phyloP scores from a whole-genome alignment of 495 filamentous ascomycete species.

The Annulohypoxylon maeteangense region DNA sequence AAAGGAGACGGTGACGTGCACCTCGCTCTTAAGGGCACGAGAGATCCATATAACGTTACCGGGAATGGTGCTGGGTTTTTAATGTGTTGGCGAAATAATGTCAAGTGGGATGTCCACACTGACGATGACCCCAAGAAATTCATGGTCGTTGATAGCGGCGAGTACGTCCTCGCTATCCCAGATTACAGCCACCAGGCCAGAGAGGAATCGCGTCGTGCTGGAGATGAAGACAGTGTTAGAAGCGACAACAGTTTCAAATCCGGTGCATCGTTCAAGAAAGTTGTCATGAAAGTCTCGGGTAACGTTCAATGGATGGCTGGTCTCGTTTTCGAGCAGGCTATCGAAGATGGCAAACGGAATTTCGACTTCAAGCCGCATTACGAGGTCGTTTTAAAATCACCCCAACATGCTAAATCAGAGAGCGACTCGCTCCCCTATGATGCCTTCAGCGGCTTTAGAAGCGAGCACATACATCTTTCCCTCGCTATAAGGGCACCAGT shows the following conservation, averaged over 20 bases:
- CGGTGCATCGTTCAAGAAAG: conserved; percentile 90
- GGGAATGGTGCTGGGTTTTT: conserved; percentile 93
- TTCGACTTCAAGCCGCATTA: conserved; percentile 95
- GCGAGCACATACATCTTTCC: conserved; percentile 94
- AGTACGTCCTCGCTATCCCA: conserved; percentile 92
- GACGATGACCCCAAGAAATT: conserved; percentile 89
- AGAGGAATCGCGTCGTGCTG: conserved; percentile 65
- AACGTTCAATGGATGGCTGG: conserved; percentile 92
- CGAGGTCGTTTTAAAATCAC: conserved; percentile 84
- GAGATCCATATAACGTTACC: conserved; percentile 93
- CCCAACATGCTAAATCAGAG: conserved; percentile 70
- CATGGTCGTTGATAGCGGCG: conserved; percentile 94
- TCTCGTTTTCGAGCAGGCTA: conserved; percentile 88
- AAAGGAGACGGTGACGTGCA: conserved; percentile 96
- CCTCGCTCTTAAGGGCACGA: conserved; percentile 88
- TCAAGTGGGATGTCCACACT: conserved; percentile 82
- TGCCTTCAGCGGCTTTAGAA: conserved; percentile 92
- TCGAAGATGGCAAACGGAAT: conserved; percentile 70
- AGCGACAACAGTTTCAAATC: conserved; percentile 74
- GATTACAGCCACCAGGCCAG: conserved; percentile 91
- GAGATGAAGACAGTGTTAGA: conserved; percentile 70
- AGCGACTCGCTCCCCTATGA: conserved; percentile 74
- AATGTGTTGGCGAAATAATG: conserved; percentile 97
- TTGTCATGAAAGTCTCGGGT: conserved; percentile 97
- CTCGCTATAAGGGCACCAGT: conserved; percentile 86